phyloP scores from a whole-genome alignment of 192 early-diverging fungal species.

The Glomus cerebriforme region DNA sequence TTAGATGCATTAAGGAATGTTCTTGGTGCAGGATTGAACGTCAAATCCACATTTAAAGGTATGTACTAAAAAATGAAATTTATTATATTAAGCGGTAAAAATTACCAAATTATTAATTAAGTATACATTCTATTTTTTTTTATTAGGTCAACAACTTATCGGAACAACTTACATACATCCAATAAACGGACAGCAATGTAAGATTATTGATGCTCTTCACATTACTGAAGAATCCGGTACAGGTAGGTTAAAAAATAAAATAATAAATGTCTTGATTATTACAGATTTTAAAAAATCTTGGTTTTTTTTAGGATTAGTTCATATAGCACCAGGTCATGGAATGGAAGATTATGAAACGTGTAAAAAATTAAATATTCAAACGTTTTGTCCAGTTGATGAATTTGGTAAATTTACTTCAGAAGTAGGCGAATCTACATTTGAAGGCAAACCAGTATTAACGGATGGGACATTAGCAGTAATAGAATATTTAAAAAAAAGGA shows the following conservation, averaged over 20 bases:
- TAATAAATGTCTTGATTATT: neutral
- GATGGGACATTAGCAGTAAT: slow-evolving; percentile 63
- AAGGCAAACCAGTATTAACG: slow-evolving; percentile 59
- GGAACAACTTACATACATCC: slow-evolving; percentile 61
- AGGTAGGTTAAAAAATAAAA: slow-evolving; percentile 1
- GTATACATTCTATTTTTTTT: too few species aligned
- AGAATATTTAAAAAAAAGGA: slow-evolving; percentile 44
- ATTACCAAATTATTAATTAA: too few species aligned
- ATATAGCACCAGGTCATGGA: slow-evolving; percentile 81
- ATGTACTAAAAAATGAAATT: too few species aligned
- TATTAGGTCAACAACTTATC: slow-evolving; percentile 52
- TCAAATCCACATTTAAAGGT: slow-evolving; percentile 18
- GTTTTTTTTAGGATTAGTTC: slow-evolving; percentile 65
- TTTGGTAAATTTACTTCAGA: slow-evolving; percentile 69
- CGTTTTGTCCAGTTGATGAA: slow-evolving; percentile 74
- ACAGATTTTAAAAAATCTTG: too few species aligned
- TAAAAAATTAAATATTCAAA: slow-evolving; percentile 53
- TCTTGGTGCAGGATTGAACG: slow-evolving; percentile 2
- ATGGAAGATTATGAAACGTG: slow-evolving; percentile 80
- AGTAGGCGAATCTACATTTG: slow-evolving; percentile 55
- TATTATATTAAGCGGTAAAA: too few species aligned
- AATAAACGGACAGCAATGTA: slow-evolving; percentile 46
- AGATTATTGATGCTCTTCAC: slow-evolving; percentile 65
- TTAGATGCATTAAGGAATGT: slow-evolving; percentile 36
- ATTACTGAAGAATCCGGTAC: slow-evolving; percentile 75